Evolutionary conservation across 352 stramenopile species (phyloP).

Genomic region (Phytopythium vexans): DNA sequence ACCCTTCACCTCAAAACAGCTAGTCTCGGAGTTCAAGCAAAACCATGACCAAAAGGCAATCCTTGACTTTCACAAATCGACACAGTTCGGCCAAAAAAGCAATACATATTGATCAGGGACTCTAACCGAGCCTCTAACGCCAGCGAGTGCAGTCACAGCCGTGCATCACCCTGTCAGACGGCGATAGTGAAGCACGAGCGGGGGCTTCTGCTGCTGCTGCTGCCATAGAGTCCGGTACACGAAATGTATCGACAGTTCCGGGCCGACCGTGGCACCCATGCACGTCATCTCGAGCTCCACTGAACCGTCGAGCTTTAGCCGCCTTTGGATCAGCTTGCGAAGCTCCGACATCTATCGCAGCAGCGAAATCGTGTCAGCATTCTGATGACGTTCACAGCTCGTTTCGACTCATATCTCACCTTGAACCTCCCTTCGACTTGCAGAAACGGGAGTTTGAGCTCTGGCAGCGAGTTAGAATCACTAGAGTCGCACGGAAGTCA

Average conservation of each 20-base stretch:
- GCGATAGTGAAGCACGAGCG: constrained; percentile 55
- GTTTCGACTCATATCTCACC: constrained; percentile 8
- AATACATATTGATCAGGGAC: too few species aligned
- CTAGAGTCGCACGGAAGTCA: constrained; percentile 6
- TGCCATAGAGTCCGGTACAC: constrained; percentile 70
- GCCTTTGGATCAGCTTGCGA: constrained; percentile 38
- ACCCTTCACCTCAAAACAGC: too few species aligned
- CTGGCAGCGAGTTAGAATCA: constrained; percentile 21
- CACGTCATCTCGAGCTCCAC: constrained; percentile 52
- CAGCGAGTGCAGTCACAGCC: too few species aligned
- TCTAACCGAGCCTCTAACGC: too few species aligned
- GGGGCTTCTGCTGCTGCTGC: constrained; percentile 36
- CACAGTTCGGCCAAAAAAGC: too few species aligned
- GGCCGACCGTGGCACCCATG: constrained; percentile 53
- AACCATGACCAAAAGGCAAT: too few species aligned
- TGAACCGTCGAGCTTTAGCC: constrained; percentile 23
- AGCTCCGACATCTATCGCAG: constrained; percentile 51
- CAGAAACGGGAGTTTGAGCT: constrained; percentile 45
- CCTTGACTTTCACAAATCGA: too few species aligned
- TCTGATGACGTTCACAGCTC: background rate
- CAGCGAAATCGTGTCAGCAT: background rate
- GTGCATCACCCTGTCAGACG: constrained; percentile 12
- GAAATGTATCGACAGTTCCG: constrained; percentile 62
- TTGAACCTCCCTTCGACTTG: constrained; percentile 63
- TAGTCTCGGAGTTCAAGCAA: too few species aligned